phyloP scores from a whole-genome alignment of 2,329 filamentous ascomycete species.

The Aspergillus ruber region DNA sequence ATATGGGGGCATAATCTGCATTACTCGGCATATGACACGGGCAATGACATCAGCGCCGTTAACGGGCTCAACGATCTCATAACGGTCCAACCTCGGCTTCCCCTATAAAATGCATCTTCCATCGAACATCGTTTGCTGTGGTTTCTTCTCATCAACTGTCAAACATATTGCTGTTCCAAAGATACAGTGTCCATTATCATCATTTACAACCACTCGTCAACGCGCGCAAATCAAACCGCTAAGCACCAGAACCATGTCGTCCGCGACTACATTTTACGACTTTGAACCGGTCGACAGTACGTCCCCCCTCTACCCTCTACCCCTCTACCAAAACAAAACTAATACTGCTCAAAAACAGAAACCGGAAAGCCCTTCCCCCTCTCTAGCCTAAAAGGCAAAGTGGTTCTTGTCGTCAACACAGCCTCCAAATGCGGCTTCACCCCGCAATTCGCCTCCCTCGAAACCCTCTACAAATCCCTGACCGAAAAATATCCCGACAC shows the following conservation, averaged over 20 bases:
- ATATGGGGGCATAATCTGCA: too few relatives aligned
- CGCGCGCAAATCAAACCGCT: too few relatives aligned
- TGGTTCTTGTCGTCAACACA: slow-evolving; percentile 93
- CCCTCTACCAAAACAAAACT: not conserved
- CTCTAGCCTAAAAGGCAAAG: slow-evolving; percentile 73
- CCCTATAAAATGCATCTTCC: too few relatives aligned
- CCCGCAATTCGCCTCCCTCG: slow-evolving; percentile 84
- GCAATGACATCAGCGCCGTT: too few relatives aligned
- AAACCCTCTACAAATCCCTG: slow-evolving; percentile 79
- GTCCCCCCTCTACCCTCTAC: slow-evolving; percentile 22
- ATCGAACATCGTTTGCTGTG: too few relatives aligned
- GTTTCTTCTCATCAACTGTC: too few relatives aligned
- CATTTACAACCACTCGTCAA: not conserved
- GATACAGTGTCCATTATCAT: not conserved
- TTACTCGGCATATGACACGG: too few relatives aligned
- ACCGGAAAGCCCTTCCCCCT: slow-evolving; percentile 68
- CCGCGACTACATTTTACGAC: slow-evolving; percentile 54
- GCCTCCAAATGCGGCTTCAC: slow-evolving; percentile 99
- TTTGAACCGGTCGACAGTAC: slow-evolving; percentile 54
- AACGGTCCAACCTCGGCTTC: too few relatives aligned
- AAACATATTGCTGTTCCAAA: too few relatives aligned
- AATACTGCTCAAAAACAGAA: slow-evolving; percentile 45
- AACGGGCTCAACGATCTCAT: too few relatives aligned
- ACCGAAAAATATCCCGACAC: slow-evolving; percentile 63
- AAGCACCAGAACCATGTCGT: slow-evolving; percentile 43